phyloP scores from a whole-genome alignment of 23 red algal genomes.

The Gracilaria gracilis region DNA sequence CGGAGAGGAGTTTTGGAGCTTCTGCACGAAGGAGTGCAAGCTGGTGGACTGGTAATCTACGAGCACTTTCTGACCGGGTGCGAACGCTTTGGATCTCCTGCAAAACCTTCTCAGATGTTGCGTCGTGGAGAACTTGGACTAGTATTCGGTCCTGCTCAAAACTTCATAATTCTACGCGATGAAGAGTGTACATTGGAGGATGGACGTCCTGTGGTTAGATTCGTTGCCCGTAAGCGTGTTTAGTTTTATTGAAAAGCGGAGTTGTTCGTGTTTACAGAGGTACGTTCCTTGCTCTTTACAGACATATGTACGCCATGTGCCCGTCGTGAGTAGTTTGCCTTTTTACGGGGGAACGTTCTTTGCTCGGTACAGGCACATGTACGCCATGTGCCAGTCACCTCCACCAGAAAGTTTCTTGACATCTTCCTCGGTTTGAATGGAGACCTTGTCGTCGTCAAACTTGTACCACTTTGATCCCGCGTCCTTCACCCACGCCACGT shows the following conservation, averaged over 20 bases:
- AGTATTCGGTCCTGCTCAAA: slow-evolving; percentile 21
- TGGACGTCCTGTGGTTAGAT: slow-evolving; percentile 64
- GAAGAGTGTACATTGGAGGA: slow-evolving; percentile 27
- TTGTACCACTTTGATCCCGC: slow-evolving; percentile 78
- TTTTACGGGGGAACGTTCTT: slow-evolving; percentile 37
- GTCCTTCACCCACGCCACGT: slow-evolving; percentile 89
- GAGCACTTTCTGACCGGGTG: slow-evolving; percentile 72
- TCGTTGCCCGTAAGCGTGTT: slow-evolving; percentile 30
- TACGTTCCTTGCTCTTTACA: slow-evolving; percentile 78
- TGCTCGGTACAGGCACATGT: slow-evolving; percentile 88
- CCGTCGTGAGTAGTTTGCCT: too few species aligned
- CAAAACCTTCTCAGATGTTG: slow-evolving; percentile 59
- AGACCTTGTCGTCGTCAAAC: slow-evolving; percentile 94
- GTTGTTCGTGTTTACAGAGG: neutral
- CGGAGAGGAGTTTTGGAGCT: slow-evolving; percentile 55
- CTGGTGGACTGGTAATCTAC: slow-evolving; percentile 53
- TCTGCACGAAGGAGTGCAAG: slow-evolving; percentile 20
- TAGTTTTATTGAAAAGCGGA: slow-evolving; percentile 1
- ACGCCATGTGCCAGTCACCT: slow-evolving; percentile 98
- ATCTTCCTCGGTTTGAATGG: slow-evolving; percentile 79
- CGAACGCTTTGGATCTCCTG: slow-evolving; percentile 49
- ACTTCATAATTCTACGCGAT: slow-evolving; percentile 47
- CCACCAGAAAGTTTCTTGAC: slow-evolving; percentile 87
- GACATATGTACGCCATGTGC: slow-evolving; percentile 95
- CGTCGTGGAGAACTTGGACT: slow-evolving; percentile 36